Base-by-base conservation (phyloP, 495 filamentous ascomycete species). In the Penicillium diatomitis region DNA sequence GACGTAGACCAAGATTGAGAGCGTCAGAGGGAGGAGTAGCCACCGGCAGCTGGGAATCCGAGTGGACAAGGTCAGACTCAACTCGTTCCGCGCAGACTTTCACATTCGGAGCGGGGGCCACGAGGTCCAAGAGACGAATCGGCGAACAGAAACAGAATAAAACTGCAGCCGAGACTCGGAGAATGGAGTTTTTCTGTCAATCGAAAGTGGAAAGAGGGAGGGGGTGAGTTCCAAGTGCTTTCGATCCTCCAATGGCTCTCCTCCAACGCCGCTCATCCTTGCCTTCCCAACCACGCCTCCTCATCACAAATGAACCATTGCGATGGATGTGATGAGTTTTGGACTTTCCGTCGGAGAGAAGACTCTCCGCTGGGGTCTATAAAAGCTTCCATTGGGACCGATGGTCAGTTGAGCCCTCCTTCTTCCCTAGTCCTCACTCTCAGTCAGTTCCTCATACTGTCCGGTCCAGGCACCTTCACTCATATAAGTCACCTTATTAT, bases 281-380 rank as follows among this genome's bases (percentile, higher is more conserved):
- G 49, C 54, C 40, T 40, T 49, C 42, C 55, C 47, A 40, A 50
- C 50, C 52, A 52, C 49, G 41, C 49, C 39, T 56, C 49, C 48
- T 59, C 55, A 50, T 50, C 38, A 54, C 47, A 33, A 40, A 52
- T 50, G 43, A 53, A 53, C 52, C 20, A 20, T 20, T 20, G 20
- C 20, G 2, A 20, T 20, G 20, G 20, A 20, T 44, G 54, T 38
- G 34, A 42, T 42, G 8, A 32, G 32, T 8, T 27, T 42, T 30
- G 29, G 40, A 46, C 31, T 29, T 55, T 62, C 65, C 63, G 60
- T 62, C 65, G 72, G 68, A 68, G 45, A 56, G 68, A 72, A 64
- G 63, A 72, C 68, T 63, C 57, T 64, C 70, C 72, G 73, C 47
- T 37, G 63, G 80, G 62, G 77, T 67, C 64, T 86, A 86, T 86